Base-by-base conservation (phyloP, 2,329 filamentous ascomycete species). In the Hirsutella thompsonii region DNA sequence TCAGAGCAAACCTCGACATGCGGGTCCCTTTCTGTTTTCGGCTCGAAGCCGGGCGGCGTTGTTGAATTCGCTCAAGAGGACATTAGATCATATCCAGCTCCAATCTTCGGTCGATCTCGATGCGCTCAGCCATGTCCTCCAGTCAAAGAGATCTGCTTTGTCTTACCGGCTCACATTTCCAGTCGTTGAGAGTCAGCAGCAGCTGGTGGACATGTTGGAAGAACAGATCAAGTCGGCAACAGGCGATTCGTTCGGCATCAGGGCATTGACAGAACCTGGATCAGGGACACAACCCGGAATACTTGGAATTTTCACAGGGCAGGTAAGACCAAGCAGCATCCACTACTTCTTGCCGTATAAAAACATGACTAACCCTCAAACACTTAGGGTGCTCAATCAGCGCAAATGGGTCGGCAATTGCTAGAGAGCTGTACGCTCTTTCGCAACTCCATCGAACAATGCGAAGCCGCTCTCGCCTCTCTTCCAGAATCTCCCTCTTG, bases 401-500 rank as follows among this genome's bases (percentile, higher is more conserved):
- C 37, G 9, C 29, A 30, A 8, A 39, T 39, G 37, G 37, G 37
- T 8, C 29, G 19, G n/a, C 28, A 39, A 14, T 19, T 39, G 18
- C 29, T 39, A 20, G 9, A 14, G n/a, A 18, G 10, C 18, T 39
- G 28, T 2, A 20, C 4, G 3, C 30, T 39, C 20, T 30, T 32
- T 10, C 37, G 37, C 9, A 20, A 16, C 8, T 23, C 30, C 29
- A 39, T 39, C 18, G 20, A 20, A 10, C 30, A 34, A 14, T 20
- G 30, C 13, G 21, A 32, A 11, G 23, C 9, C 18, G 20, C 21
- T 4, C 38, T 44, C 14, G 28, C 28, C 5, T 8, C 5, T 5
- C 35, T 39, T n/a, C 34, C 20, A 9, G 21, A 48, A 14, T 13
- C 35, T 3, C 43, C 45, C 13, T 11, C 36, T 3, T 47, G 43